Evolutionary conservation across 1,284 basidiomycete genomes (phyloP), one percentile per base, ranked within the genome.

Genomic region (Albatrellus sp.): DNA sequence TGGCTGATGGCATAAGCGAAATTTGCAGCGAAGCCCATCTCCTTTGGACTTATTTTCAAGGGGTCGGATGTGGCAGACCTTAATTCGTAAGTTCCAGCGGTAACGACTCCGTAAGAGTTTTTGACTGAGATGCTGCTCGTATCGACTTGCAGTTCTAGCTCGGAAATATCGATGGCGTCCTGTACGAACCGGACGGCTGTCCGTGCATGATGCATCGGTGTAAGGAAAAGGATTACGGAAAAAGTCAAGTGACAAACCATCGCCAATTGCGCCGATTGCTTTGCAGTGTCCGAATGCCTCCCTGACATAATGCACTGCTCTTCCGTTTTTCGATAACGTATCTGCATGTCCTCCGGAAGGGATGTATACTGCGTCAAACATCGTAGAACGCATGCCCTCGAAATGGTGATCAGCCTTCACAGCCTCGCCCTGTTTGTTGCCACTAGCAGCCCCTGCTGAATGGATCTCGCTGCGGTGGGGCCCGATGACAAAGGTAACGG

Each of bases 211-310:
- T 5, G 31, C 32, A 1, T 17, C 44, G 51, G 24, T 7, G 40
- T 37, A 31, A 13, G 17, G 46, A 5, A 24, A 13, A 42, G 24
- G 43, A 10, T 19, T 46, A 30, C 4, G 30, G 16, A 32, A 19
- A 16, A 14, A 6, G 11, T 12, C 35, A 31, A 37, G 13, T 14
- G 37, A 53, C 64, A 42, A 38, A 74, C 78, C 78, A 59, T 78
- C 72, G 14, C 83, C 86, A 33, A 80, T 67, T 5, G 77, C 83
- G n/a, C 75, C 80, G 42, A 89, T 83, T 10, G 78, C 57, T 62
- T 89, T 88, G 59, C 77, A 75, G 58, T 89, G 86, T 19, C 81
- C 81, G 60, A 84, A 89, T 1, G 84, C 76, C 60, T 90, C 86
- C 35, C 80, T 70, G 2, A 82, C 69, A 69, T 80, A 87, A 55